Conservation (phyloP, 2,329 filamentous ascomycete genomes). For the Trichophyton equinum region DNA sequence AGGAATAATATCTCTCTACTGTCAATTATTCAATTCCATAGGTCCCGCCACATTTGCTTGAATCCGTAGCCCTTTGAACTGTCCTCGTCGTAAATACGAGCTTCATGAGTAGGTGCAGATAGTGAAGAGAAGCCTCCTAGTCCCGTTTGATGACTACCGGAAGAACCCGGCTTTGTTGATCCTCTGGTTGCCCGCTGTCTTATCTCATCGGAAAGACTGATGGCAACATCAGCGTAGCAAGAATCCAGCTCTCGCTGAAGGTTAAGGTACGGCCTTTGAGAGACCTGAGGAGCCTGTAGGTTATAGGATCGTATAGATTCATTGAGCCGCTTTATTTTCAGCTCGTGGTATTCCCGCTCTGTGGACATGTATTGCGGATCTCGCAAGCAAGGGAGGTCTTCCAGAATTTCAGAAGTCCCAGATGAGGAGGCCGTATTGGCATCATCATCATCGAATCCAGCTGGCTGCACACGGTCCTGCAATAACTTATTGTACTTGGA, state of each 20-base stretch:
- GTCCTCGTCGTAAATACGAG: slow-evolving; percentile 60
- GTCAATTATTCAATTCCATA: slow-evolving; percentile 39
- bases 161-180: slow-evolving; percentile 12
- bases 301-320: slow-evolving; percentile 76
- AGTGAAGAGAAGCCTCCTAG: slow-evolving; percentile 48
- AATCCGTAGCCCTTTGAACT: slow-evolving; percentile 66
- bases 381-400: slow-evolving; percentile 53
- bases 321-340: slow-evolving; percentile 70
- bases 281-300: slow-evolving; percentile 80
- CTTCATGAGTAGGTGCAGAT: slow-evolving; percentile 38
- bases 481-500: slow-evolving; percentile 7
- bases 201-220: slow-evolving; percentile 59
- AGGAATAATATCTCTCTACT: neutral
- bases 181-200: slow-evolving; percentile 48
- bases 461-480: neutral
- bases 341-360: slow-evolving; percentile 61
- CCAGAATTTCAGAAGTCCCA: slow-evolving; percentile 16
- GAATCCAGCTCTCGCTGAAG: slow-evolving; percentile 67
- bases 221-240: slow-evolving; percentile 80
- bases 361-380: slow-evolving; percentile 62
- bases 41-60: slow-evolving; percentile 76
- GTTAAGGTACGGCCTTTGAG: slow-evolving; percentile 83
- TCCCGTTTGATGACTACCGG: slow-evolving; percentile 15
- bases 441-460: neutral
- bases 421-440: slow-evolving; percentile 7